These are phyloP conservation scores for Wickerhamomyces canadensis DNA, from an alignment of 805 yeast genomes.

Conservation along the genomic window DNA sequence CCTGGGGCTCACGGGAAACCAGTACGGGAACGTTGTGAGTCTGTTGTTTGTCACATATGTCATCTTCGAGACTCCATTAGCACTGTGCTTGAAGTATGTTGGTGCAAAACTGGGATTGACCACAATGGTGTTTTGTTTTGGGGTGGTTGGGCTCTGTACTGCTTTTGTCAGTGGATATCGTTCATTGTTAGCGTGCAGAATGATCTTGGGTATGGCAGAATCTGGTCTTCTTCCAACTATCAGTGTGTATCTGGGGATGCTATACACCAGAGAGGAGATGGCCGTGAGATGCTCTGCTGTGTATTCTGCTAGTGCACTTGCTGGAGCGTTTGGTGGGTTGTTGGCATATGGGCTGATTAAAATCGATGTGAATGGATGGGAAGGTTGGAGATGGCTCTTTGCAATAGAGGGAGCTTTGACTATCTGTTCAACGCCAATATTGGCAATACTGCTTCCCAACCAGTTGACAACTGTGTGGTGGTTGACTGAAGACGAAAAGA, in stretches of 20 bases:
- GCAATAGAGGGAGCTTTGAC: conserved; percentile 46
- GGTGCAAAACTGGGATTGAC: conserved; percentile 31
- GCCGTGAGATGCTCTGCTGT: conserved; percentile 35
- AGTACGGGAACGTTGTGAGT: conserved; percentile 40
- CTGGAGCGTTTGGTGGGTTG: conserved; percentile 55
- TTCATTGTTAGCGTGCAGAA: conserved; percentile 39
- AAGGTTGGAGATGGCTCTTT: conserved; percentile 47
- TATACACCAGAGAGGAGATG: conserved; percentile 43
- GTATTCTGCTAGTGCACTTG: conserved; percentile 21
- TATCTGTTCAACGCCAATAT: conserved; percentile 30
- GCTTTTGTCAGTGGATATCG: conserved; percentile 37
- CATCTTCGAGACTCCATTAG: conserved; percentile 32
- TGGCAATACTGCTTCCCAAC: conserved; percentile 34
- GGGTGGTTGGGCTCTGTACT: conserved; percentile 36
- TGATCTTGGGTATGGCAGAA: conserved; percentile 48
- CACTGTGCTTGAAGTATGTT: conserved; percentile 31
- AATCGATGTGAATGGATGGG: conserved; percentile 33
- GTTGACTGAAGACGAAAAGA: conserved; percentile 35
- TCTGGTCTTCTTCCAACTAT: conserved; percentile 47
- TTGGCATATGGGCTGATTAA: conserved; percentile 40
- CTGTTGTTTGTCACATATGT: conserved; percentile 42
- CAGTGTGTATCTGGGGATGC: conserved; percentile 39
- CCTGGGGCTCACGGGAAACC: conserved; percentile 31
- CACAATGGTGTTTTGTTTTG: conserved; percentile 30
- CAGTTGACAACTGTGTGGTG: conserved; percentile 33